Base-by-base conservation (phyloP, 176 grass and related monocot species). In the Oryza meyeriana region DNA sequence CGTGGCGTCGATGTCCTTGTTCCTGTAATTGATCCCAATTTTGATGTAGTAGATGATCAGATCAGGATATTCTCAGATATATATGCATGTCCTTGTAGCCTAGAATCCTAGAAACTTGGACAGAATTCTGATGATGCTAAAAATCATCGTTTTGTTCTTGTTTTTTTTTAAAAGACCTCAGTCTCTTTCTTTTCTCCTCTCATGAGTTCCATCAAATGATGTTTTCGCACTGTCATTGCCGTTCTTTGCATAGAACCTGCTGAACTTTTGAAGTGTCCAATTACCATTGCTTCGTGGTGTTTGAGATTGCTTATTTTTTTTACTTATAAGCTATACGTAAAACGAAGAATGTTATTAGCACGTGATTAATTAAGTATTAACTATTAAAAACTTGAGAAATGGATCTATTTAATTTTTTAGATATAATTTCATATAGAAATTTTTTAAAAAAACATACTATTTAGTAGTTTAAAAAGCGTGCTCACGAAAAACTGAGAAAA, bases 11-110 rank as follows among this genome's bases (percentile, higher is more conserved):
- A 48, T 20, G 22, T 22, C 88, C 14, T 22, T 12, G 9, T 67
- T 74, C 61, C 61, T 86, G 83, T 86, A 83, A 78, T 83, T 86
- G 74, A 48, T 85, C 67, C 82, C 88, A 90, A 47, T 90, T 90
- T 90, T 90, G 88, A 79, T 38, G 79, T 74, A 61, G 79, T 74
- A 47, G 88, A 72, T 65, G 78, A 29, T 24, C 47, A 74, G 79
- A 83, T 82, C 75, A 85, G 61, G 55, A 72, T 41, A 64, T 45
- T 66, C 8, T 8, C 32, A 85, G 57, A 81, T 89, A 79, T 82
- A 75, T 27, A 55, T 48, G 64, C 59, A 59, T 35, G 2, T 78
- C 78, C 78, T 61, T 86, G 6, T 48, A 72, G 58, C 55, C n/a
- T 61, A 77, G 79, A 66, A 59, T 59, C 22, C 11, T 58, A 58